These are phyloP conservation scores for Xylogone sp. DNA, from an alignment of 2,329 filamentous ascomycete genomes.

Conservation along the genomic window DNA sequence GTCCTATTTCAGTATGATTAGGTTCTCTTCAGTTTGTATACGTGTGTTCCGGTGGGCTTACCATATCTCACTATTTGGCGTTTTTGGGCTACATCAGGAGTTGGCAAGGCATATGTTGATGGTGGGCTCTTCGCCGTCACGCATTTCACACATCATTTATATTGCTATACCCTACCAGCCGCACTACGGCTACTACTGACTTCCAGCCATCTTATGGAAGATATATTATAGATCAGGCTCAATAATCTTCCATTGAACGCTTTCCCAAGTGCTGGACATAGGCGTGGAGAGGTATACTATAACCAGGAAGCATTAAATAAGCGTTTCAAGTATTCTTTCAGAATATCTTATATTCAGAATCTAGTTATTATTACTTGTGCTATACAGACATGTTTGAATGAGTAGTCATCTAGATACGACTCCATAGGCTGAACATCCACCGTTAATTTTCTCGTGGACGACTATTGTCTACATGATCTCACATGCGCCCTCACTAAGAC, in stretches of 20 bases:
- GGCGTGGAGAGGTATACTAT: constrained; percentile 15
- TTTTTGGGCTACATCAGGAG: constrained; percentile 14
- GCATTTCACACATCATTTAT: constrained; percentile 14
- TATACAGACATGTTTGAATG: too few relatives aligned
- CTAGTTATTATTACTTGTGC: too few relatives aligned
- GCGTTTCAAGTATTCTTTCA: neutral
- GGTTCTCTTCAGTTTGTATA: constrained; percentile 8
- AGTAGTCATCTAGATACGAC: too few relatives aligned
- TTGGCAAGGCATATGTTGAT: constrained; percentile 6
- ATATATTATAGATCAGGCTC: constrained; percentile 15
- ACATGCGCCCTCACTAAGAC: constrained; percentile 54
- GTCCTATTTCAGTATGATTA: constrained; percentile 85
- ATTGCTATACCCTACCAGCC: constrained; percentile 25
- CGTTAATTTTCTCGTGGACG: too few relatives aligned
- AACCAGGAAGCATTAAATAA: neutral
- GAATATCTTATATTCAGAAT: neutral
- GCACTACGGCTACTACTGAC: constrained; percentile 8
- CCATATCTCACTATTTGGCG: constrained; percentile 11
- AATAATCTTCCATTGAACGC: constrained; percentile 22
- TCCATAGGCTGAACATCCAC: too few relatives aligned
- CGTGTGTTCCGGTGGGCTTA: constrained; percentile 12
- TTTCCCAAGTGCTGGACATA: constrained; percentile 30
- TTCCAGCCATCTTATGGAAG: neutral
- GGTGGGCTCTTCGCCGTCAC: constrained; percentile 10
- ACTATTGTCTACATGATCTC: constrained; percentile 35